Evolutionary conservation across 1,139 yeast genomes (phyloP).

Genomic region (Kluyveromyces marxianus): DNA sequence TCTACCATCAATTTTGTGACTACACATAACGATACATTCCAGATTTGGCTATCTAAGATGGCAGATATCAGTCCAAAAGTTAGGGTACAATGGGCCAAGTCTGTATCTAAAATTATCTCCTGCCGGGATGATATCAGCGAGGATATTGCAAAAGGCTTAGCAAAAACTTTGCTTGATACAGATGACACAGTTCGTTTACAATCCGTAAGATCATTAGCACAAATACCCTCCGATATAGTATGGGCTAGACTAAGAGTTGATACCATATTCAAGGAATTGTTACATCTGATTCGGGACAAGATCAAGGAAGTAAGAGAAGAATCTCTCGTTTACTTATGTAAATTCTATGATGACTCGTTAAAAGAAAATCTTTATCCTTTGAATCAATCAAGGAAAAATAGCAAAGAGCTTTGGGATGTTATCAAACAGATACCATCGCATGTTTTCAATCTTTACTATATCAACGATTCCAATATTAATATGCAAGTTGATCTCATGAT

Average conservation of each 20-base stretch:
- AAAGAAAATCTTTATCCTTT: slow-evolving; percentile 6
- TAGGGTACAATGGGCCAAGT: slow-evolving; percentile 63
- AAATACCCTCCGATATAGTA: slow-evolving; percentile 36
- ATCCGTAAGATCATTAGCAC: slow-evolving; percentile 45
- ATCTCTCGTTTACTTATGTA: slow-evolving; percentile 50
- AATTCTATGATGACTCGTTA: slow-evolving; percentile 37
- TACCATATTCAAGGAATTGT: slow-evolving; percentile 45
- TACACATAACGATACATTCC: slow-evolving; percentile 56
- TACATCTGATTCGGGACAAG: slow-evolving; percentile 64
- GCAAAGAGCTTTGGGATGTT: slow-evolving; percentile 34
- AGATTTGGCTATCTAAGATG: slow-evolving; percentile 66
- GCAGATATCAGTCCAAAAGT: slow-evolving; percentile 62
- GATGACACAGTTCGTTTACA: slow-evolving; percentile 66
- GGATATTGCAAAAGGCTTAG: slow-evolving; percentile 52
- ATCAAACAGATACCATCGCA: slow-evolving; percentile 58
- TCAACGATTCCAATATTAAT: slow-evolving; percentile 64
- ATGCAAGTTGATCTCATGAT: slow-evolving; percentile 58
- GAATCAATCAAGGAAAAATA: slow-evolving; percentile 15
- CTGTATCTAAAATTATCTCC: slow-evolving; percentile 40
- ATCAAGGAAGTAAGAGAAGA: slow-evolving; percentile 56
- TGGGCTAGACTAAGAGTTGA: slow-evolving; percentile 40
- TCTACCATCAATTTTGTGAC: slow-evolving; percentile 52
- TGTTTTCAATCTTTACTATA: slow-evolving; percentile 60
- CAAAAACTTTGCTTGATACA: slow-evolving; percentile 65
- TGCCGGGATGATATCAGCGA: slow-evolving; percentile 41